A percentile compares a stretch with the other conserved stretches of the same genome.
These are phyloP conservation scores for Carpinus viminea DNA, from an alignment of 306 rosid species.

Conservation along the genomic window DNA sequence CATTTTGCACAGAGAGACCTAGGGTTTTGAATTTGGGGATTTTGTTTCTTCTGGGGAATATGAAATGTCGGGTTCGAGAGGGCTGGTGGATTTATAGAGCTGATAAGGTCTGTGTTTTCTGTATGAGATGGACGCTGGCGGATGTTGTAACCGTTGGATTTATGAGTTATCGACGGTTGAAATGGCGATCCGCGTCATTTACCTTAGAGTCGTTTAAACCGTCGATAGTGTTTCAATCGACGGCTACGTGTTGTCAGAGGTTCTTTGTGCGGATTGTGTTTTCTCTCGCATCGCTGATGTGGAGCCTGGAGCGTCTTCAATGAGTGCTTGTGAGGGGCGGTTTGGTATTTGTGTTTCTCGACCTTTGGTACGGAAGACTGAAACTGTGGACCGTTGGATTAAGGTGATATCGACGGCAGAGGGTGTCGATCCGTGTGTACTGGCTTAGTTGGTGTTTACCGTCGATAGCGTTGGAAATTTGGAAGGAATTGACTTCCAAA, in stretches of 20 bases:
- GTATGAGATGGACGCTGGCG: not conserved
- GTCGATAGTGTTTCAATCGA: conserved; percentile 2
- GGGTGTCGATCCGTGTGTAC: not conserved
- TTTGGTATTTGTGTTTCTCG: not conserved
- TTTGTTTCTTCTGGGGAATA: fast-evolving
- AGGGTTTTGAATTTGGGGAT: not conserved
- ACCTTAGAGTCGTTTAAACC: not conserved
- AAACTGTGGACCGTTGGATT: not conserved
- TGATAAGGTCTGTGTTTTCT: not conserved
- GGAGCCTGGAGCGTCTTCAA: not conserved
- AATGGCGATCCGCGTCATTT: not conserved
- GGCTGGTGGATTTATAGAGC: not conserved
- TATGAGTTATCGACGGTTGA: not conserved
- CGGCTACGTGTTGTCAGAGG: not conserved
- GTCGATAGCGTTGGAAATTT: no score
- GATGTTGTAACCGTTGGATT: conserved; percentile 7
- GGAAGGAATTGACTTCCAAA: no score
- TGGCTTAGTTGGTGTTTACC: no score
- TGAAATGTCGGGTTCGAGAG: fast-evolving
- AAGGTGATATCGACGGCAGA: not conserved
- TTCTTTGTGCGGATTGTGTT: not conserved
- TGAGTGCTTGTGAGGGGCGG: not conserved
- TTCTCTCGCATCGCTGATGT: conserved; percentile 4
- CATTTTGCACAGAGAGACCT: conserved; percentile 19
- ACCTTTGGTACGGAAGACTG: not conserved